phyloP scores from a whole-genome alignment of 140 eudicot species.

The Ambrosia hybrid region DNA sequence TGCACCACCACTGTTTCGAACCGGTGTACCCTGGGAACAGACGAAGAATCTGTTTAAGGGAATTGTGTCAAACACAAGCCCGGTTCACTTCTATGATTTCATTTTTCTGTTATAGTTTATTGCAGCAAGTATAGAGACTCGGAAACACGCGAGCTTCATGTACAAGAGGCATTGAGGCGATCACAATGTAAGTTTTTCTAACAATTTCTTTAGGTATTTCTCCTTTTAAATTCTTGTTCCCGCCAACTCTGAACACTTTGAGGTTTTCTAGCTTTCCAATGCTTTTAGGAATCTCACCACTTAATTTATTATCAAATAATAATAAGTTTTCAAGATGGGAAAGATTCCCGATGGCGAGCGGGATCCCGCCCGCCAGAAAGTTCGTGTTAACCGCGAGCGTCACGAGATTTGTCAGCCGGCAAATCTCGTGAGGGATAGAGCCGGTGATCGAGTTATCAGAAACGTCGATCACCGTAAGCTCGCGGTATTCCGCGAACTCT shows the following conservation, averaged over 20 bases:
- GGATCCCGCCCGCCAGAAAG: constrained; percentile 57
- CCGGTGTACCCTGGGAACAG: too few relatives aligned
- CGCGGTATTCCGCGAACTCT: constrained; percentile 73
- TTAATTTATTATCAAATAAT: constrained; percentile 74
- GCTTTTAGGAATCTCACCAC: constrained; percentile 73
- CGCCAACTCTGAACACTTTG: constrained; percentile 82
- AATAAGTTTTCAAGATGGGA: constrained; percentile 38
- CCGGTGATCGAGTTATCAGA: constrained; percentile 72
- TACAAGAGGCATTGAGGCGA: too few relatives aligned
- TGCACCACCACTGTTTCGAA: too few relatives aligned
- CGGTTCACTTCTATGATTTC: too few relatives aligned
- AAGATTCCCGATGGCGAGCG: constrained; percentile 66
- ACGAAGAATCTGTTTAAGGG: too few relatives aligned
- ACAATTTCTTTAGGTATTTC: constrained; percentile 72
- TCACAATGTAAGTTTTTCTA: too few relatives aligned
- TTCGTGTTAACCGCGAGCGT: constrained; percentile 60
- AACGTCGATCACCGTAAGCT: constrained; percentile 56
- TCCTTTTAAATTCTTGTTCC: constrained; percentile 81
- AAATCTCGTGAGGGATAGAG: constrained; percentile 70
- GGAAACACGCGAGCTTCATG: too few relatives aligned
- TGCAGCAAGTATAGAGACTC: too few relatives aligned
- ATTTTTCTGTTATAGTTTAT: too few relatives aligned
- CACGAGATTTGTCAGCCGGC: constrained; percentile 49
- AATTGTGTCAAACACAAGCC: too few relatives aligned
- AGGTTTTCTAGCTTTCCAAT: constrained; percentile 61